Evolutionary conservation across 768 basidiomycete species (phyloP).

Genomic region (Kwoniella pini): DNA sequence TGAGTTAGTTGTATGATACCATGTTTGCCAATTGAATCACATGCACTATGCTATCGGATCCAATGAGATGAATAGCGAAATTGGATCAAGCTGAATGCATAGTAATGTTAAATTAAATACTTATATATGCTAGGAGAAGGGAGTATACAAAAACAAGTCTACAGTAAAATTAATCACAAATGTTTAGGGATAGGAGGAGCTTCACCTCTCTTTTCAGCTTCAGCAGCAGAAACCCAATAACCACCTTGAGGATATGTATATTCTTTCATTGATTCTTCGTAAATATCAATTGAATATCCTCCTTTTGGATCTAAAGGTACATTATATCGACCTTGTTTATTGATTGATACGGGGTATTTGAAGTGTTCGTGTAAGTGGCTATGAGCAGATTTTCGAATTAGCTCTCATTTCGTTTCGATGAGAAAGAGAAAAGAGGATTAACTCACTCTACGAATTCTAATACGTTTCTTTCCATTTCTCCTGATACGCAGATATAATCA

Average conservation of each 20-base stretch:
- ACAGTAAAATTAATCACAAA: too few relatives aligned
- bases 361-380: conserved; percentile 91
- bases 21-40: too few relatives aligned
- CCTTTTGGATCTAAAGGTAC: conserved; percentile 73
- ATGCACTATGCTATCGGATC: too few relatives aligned
- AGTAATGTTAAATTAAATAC: too few relatives aligned
- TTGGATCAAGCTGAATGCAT: too few relatives aligned
- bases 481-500: conserved; percentile 89
- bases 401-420: conserved; percentile 58
- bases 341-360: conserved; percentile 82
- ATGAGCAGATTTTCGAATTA: conserved; percentile 54
- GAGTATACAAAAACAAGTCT: too few relatives aligned
- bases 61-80: too few relatives aligned
- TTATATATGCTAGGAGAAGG: too few relatives aligned
- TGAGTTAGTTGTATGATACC: too few relatives aligned
- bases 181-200: conserved; percentile 13
- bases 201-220: conserved; percentile 30
- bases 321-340: conserved; percentile 79
- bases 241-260: conserved; percentile 83
- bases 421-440: not conserved
- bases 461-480: conserved; percentile 90
- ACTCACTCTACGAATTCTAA: conserved; percentile 61
- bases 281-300: conserved; percentile 86
- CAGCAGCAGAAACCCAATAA: conserved; percentile 64
- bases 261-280: conserved; percentile 72